Evolutionary conservation across 768 basidiomycete species (phyloP), one percentile per base, ranked within the genome.

Genomic region (Hypholoma sublateritium): DNA sequence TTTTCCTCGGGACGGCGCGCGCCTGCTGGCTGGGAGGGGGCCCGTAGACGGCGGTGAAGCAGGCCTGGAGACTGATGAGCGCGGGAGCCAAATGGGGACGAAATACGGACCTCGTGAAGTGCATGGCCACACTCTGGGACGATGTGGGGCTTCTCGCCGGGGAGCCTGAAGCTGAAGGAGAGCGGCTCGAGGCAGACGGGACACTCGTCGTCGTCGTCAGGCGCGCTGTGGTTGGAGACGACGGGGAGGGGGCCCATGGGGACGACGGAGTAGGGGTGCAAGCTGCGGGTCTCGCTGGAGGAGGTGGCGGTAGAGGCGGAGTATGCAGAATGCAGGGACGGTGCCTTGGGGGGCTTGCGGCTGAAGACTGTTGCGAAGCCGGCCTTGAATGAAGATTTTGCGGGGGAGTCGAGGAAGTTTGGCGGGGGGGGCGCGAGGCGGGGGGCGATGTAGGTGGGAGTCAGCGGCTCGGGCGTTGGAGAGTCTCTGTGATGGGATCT

Each of bases 71-170:
- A 56, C 28, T 32, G 28, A 9, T 17, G 48, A 35, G 39, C 41
- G 36, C 52, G 60, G 28, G 51, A 57, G 53, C 53, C 19, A 50
- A 47, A 58, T 52, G 9, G 55, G 22, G 50, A 39, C 41, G 5
- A 42, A 51, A 56, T 53, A 59, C 37, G 32, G 55, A 89, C 93
- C 79, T 95, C 89, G 74, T 98, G 97, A n/a, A 99, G 84, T 35
- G 93, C 89, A 76, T 99, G 97, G 36, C 97, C 95, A 64, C 97
- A 99, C 69, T 95, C 93, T 28, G 97, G 96, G 45, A 97, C 90
- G 60, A 99, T 89, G 69, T 98, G 95, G 7, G 96, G 93, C 69
- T 95, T 98, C 77, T 99, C 97, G 8, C 97, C 97, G 0, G 93
- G 91, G 13, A 99, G 75, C 59, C 95, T 82, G 74, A 94, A 97